Conservation (phyloP, 75 land plant species). For the Cryptomeria japonica region DNA sequence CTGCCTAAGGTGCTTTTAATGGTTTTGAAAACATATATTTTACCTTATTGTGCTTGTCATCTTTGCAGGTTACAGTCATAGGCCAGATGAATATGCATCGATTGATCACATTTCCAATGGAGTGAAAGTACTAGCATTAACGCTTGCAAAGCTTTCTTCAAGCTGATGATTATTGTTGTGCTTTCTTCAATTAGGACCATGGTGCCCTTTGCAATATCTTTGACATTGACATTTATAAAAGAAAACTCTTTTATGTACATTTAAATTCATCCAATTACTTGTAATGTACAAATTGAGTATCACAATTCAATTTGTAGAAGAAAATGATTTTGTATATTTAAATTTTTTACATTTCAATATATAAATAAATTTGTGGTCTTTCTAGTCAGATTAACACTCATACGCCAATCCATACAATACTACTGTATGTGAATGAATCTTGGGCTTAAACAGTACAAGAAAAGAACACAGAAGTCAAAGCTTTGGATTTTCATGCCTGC, state of each 20-base stretch:
- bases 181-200: not conserved
- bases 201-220: not conserved
- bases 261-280: not conserved
- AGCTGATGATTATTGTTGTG: not conserved
- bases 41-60: not conserved
- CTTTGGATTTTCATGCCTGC: no score
- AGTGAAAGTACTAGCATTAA: constrained; percentile 83
- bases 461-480: not conserved
- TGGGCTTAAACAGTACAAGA: not conserved
- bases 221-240: not conserved
- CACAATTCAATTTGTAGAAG: not conserved
- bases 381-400: not conserved
- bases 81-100: constrained; percentile 88
- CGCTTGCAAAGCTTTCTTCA: constrained; percentile 66
- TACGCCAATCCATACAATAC: not conserved
- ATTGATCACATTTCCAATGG: constrained; percentile 77
- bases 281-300: not conserved
- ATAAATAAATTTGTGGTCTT: not conserved
- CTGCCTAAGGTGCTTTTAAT: not conserved
- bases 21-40: not conserved
- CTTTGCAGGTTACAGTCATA: constrained; percentile 83
- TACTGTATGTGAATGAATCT: not conserved
- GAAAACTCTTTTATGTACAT: not conserved
- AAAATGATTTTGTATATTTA: not conserved
- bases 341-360: not conserved